Evolutionary conservation across 495 filamentous ascomycete species (phyloP).

Genomic region (Hyphodiscus hymeniophilus): DNA sequence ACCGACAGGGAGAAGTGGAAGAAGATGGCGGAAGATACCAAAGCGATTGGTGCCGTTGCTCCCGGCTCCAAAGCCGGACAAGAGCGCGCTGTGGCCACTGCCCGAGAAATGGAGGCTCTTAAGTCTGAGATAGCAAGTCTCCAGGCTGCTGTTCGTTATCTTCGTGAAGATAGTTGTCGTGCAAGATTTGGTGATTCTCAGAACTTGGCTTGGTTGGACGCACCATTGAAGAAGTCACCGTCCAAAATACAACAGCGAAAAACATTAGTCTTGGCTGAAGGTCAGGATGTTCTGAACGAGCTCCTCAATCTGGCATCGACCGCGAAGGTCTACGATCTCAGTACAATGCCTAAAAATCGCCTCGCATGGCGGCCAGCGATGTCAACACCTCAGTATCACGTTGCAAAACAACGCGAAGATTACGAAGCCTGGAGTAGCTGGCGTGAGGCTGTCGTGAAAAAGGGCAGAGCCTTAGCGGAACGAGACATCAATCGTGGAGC

Average conservation of each 20-base stretch:
- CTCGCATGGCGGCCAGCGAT: constrained; percentile 53
- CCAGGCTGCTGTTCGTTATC: constrained; percentile 67
- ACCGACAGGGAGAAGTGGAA: constrained; percentile 62
- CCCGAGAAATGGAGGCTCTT: constrained; percentile 66
- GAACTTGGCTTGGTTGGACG: constrained; percentile 54
- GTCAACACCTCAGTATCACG: constrained; percentile 47
- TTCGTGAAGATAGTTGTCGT: constrained; percentile 70
- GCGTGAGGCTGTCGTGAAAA: constrained; percentile 44
- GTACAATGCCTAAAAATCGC: constrained; percentile 40
- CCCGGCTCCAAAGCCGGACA: constrained; percentile 33
- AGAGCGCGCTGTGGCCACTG: constrained; percentile 55
- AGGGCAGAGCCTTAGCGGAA: constrained; percentile 26
- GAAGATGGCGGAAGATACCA: constrained; percentile 60
- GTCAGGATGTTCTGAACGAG: constrained; percentile 60
- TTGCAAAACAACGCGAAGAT: constrained; percentile 51
- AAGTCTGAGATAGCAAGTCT: constrained; percentile 61
- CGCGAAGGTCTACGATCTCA: constrained; percentile 50
- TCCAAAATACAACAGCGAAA: constrained; percentile 45
- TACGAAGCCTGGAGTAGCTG: constrained; percentile 54
- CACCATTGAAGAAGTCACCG: constrained; percentile 48
- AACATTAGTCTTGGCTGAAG: constrained; percentile 55
- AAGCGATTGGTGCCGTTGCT: constrained; percentile 44
- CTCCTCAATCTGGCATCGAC: constrained; percentile 58
- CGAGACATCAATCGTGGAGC: constrained; percentile 15
- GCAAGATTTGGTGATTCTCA: constrained; percentile 53